A percentile compares a stretch with the other conserved stretches of the same genome.
Conservation (phyloP, 179 eudicot species). For the Carnegiea gigantea region DNA sequence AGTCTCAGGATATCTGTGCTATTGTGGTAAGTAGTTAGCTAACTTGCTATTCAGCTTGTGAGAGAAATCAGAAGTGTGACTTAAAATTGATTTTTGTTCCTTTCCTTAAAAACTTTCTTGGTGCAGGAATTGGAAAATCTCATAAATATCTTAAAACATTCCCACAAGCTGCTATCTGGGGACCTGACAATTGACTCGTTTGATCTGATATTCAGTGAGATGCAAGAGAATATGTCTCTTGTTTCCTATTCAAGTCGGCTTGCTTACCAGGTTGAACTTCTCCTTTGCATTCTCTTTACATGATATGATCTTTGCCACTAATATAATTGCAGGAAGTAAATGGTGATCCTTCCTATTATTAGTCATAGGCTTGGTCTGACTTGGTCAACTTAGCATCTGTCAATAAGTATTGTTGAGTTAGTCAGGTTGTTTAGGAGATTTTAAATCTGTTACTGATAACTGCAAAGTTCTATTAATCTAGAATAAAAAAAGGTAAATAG, state of each 20-base stretch:
- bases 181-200: conserved; percentile 79
- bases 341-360: neutral
- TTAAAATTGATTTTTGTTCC: conserved; percentile 9
- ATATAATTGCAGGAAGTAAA: neutral
- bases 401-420: neutral
- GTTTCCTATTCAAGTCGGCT: conserved; percentile 95
- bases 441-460: neutral
- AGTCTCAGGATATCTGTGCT: conserved; percentile 96
- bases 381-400: neutral
- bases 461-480: neutral
- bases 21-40: conserved; percentile 59
- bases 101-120: conserved; percentile 12
- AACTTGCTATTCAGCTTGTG: conserved; percentile 19
- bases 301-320: neutral
- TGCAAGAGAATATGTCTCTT: conserved; percentile 94
- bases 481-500: neutral
- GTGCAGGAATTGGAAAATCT: conserved; percentile 92
- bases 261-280: conserved; percentile 75
- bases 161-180: conserved; percentile 75
- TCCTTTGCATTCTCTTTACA: neutral
- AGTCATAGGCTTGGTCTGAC: neutral
- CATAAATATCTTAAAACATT: conserved; percentile 63
- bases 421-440: neutral
- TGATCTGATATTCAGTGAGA: conserved; percentile 75
- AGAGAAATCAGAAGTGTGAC: neutral